Conservation (phyloP, 345 rosid species). For the Cardamine resedifolia region DNA sequence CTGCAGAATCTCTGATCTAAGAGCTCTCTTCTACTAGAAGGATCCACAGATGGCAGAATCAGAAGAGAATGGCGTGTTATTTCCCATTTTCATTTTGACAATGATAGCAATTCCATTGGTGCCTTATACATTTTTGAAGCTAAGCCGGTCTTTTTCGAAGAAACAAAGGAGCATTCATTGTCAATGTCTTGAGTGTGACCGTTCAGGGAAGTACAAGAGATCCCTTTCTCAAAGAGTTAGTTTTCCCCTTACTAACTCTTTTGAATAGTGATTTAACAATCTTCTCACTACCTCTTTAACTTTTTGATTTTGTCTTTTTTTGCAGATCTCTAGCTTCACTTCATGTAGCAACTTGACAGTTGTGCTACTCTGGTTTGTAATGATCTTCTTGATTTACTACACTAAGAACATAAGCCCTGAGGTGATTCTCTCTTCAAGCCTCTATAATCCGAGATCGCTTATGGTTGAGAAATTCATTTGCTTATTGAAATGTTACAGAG, state of each 20-base stretch:
- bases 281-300: neutral
- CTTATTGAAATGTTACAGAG: conserved; percentile 43
- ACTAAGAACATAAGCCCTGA: conserved; percentile 81
- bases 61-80: conserved; percentile 74
- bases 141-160: conserved; percentile 66
- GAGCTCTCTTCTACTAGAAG: conserved; percentile 30
- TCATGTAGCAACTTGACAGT: conserved; percentile 81
- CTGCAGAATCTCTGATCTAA: conserved; percentile 24
- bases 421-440: conserved; percentile 42
- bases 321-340: conserved; percentile 79
- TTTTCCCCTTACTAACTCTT: neutral
- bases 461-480: neutral
- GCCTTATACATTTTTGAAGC: conserved; percentile 72
- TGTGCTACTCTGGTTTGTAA: conserved; percentile 70
- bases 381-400: conserved; percentile 83
- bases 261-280: neutral
- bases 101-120: conserved; percentile 87
- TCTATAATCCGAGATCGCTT: neutral
- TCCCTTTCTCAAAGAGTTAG: conserved; percentile 72
- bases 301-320: conserved; percentile 23
- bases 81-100: conserved; percentile 92
- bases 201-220: conserved; percentile 82
- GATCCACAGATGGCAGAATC: conserved; percentile 61
- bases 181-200: conserved; percentile 69
- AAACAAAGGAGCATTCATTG: conserved; percentile 72